Percentiles rank a stretch among this genome's conserved stretches.
Evolutionary conservation across 2,329 filamentous ascomycete species (phyloP).

Genomic region (Penicillium sumatraense): DNA sequence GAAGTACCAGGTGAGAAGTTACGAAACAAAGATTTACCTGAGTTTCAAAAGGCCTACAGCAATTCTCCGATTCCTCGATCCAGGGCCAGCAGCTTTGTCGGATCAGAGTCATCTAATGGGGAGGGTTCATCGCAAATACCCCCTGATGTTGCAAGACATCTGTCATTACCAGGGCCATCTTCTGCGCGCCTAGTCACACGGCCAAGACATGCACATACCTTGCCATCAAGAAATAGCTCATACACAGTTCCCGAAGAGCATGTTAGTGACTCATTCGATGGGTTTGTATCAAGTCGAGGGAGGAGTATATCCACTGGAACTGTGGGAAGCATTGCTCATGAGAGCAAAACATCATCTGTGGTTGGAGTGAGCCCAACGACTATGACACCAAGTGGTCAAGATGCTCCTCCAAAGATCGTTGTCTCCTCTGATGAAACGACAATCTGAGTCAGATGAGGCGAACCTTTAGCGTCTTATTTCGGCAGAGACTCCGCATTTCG

Average conservation of each 20-base stretch:
- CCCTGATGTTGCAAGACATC: background rate
- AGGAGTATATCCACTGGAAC: background rate
- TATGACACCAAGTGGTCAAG: background rate
- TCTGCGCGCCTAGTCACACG: background rate
- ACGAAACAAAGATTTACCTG: conserved; percentile 48
- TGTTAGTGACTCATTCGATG: background rate
- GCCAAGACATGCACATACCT: conserved; percentile 14
- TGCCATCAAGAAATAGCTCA: conserved; percentile 13
- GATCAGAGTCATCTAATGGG: conserved; percentile 19
- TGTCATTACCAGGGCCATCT: conserved; percentile 14
- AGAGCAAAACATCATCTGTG: background rate
- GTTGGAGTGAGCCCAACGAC: background rate
- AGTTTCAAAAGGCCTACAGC: conserved; percentile 48
- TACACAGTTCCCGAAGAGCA: background rate
- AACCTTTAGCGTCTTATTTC: too few species aligned
- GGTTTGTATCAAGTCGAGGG: background rate
- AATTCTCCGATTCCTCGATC: conserved; percentile 16
- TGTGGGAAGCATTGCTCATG: background rate
- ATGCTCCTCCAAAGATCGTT: background rate
- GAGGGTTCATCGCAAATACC: conserved; percentile 17
- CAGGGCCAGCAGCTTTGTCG: conserved; percentile 17
- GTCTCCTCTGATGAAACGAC: background rate
- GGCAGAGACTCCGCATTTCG: too few species aligned
- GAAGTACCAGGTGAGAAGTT: conserved; percentile 59
- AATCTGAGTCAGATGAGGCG: too few species aligned